These are phyloP conservation scores for Phytophthora foliorum DNA, from an alignment of 352 stramenopile genomes.

Conservation along the genomic window DNA sequence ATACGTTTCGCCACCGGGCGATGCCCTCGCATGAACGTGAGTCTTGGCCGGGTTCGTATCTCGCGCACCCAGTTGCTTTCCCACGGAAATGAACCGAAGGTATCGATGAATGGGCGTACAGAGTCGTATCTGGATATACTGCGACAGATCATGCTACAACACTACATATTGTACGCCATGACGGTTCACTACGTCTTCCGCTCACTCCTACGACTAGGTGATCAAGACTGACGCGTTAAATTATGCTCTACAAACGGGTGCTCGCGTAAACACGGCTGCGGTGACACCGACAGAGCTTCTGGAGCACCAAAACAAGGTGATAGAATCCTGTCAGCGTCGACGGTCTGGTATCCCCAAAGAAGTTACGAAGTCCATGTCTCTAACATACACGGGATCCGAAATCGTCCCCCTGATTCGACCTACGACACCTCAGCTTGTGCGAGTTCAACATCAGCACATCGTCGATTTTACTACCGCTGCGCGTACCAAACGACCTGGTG, in stretches of 20 bases:
- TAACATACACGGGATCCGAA: too few relatives aligned
- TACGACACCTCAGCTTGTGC: not conserved
- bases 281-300: not conserved
- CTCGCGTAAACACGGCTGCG: not conserved
- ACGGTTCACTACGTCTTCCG: not conserved
- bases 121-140: conserved; percentile 5
- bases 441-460: conserved; percentile 1
- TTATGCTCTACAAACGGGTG: conserved; percentile 9
- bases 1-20: not conserved
- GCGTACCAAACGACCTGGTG: not conserved
- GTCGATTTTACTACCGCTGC: not conserved
- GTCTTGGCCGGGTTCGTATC: not conserved
- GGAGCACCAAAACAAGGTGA: conserved; percentile 7
- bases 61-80: conserved; percentile 9
- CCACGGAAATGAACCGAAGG: not conserved
- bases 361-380: not conserved
- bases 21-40: not conserved
- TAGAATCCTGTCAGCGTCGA: not conserved
- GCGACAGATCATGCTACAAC: not conserved
- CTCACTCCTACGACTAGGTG: not conserved
- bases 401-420: too few relatives aligned
- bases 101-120: conserved; percentile 9
- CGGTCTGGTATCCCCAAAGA: conserved; percentile 1
- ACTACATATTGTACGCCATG: not conserved
- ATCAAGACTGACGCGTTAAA: conserved; percentile 16